Conservation (phyloP, 148 eudicot species). For the Rhododendron griersonianum region DNA sequence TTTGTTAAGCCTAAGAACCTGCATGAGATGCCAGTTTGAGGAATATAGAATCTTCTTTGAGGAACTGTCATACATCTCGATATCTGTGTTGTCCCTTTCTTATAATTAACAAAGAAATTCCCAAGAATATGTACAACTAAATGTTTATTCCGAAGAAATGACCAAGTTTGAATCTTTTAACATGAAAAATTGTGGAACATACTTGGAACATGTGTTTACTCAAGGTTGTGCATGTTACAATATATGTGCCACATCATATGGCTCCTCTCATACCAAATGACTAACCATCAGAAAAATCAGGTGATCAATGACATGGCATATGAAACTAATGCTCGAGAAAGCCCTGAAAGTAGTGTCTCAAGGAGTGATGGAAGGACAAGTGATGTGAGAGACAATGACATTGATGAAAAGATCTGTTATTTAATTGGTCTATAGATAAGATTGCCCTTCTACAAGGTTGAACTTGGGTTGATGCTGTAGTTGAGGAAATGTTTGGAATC, state of each 20-base stretch:
- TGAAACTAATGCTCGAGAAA: no score
- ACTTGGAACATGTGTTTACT: background rate
- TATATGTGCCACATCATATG: no score
- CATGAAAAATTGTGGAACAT: background rate
- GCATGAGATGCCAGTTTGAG: background rate
- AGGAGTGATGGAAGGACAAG: no score
- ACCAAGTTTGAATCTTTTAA: background rate
- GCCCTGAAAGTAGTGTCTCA: no score
- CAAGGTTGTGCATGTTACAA: no score
- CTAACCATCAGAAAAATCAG: no score
- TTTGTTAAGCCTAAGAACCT: background rate
- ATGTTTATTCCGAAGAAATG: background rate
- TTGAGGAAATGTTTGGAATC: slow-evolving; percentile 59
- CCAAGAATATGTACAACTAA: background rate
- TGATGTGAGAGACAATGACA: background rate
- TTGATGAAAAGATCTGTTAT: slow-evolving; percentile 36
- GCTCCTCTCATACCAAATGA: no score
- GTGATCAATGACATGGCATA: no score
- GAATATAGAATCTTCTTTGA: background rate
- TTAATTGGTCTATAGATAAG: slow-evolving; percentile 36
- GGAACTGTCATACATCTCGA: background rate
- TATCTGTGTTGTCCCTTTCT: background rate
- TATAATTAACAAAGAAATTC: background rate
- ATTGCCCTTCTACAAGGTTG: slow-evolving; percentile 37
- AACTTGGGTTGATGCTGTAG: slow-evolving; percentile 47